These are phyloP conservation scores for Pseudozyma sp. DNA, from an alignment of 1,284 basidiomycete species.

Conservation along the genomic window DNA sequence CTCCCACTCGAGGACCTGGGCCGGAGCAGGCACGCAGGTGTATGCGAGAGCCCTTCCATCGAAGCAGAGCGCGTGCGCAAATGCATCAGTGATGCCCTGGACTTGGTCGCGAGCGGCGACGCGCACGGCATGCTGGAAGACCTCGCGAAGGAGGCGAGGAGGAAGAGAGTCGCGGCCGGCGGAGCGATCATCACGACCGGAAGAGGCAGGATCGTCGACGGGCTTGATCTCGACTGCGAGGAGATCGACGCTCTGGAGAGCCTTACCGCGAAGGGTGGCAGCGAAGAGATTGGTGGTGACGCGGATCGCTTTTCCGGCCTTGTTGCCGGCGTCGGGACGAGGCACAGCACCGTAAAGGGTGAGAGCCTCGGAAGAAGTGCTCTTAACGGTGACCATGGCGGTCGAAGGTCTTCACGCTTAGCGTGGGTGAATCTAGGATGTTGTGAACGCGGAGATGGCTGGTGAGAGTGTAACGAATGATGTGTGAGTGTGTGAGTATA, in stretches of 20 bases:
- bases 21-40: constrained; percentile 10
- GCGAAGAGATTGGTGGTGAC: constrained; percentile 39
- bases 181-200: not conserved
- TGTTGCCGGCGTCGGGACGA: constrained; percentile 52
- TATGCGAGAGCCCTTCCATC: constrained; percentile 47
- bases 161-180: constrained; percentile 16
- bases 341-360: constrained; percentile 32
- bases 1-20: constrained; percentile 25
- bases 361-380: constrained; percentile 13
- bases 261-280: constrained; percentile 1
- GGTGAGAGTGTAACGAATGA: not conserved
- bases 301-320: constrained; percentile 27
- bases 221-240: constrained; percentile 45
- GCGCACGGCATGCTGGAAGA: constrained; percentile 21
- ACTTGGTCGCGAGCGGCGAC: constrained; percentile 3
- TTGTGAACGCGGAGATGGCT: not conserved
- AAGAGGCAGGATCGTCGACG: constrained; percentile 15
- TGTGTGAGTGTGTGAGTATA: not conserved
- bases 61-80: constrained; percentile 26
- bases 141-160: constrained; percentile 13
- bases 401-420: not conserved
- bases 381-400: constrained; percentile 17
- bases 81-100: constrained; percentile 30
- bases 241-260: constrained; percentile 19
- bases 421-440: no score